Conservation (phyloP, 148 eudicot genomes). For the Silene latifolia region DNA sequence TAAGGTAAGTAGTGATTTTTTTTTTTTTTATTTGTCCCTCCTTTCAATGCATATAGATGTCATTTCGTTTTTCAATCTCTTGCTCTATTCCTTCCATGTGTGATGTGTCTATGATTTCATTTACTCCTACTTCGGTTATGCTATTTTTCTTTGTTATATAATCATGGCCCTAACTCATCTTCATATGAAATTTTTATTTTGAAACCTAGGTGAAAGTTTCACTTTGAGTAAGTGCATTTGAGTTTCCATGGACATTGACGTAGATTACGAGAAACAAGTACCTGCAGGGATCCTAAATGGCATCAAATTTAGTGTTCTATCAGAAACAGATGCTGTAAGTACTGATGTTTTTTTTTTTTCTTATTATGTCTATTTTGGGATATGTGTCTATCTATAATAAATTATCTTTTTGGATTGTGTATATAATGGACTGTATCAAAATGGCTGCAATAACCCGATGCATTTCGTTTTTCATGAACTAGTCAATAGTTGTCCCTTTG, state of each 20-base stretch:
- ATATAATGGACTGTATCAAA: not conserved
- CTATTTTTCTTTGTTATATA: not conserved
- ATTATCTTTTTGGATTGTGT: not conserved
- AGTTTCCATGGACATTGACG: constrained; percentile 49
- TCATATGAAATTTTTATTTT: constrained; percentile 7
- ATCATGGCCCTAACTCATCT: not conserved
- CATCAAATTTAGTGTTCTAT: constrained; percentile 49
- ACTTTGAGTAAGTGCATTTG: constrained; percentile 19
- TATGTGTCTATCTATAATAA: not conserved
- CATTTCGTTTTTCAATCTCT: not conserved
- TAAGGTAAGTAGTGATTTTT: constrained; percentile 2
- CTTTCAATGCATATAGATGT: not conserved
- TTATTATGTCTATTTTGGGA: not conserved
- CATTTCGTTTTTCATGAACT: not conserved
- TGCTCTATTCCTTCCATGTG: not conserved
- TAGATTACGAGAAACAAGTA: constrained; percentile 42
- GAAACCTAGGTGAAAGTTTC: constrained; percentile 8
- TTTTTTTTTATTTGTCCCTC: not conserved
- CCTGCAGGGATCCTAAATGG: constrained; percentile 54
- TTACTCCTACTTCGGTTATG: not conserved
- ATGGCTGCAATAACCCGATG: not conserved
- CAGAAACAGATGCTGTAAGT: constrained; percentile 77
- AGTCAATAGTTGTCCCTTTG: not conserved
- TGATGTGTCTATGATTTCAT: not conserved
- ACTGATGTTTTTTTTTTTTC: constrained; percentile 3